These are phyloP conservation scores for Septoria petroselini DNA, from an alignment of 2,329 filamentous ascomycete genomes.

Conservation along the genomic window DNA sequence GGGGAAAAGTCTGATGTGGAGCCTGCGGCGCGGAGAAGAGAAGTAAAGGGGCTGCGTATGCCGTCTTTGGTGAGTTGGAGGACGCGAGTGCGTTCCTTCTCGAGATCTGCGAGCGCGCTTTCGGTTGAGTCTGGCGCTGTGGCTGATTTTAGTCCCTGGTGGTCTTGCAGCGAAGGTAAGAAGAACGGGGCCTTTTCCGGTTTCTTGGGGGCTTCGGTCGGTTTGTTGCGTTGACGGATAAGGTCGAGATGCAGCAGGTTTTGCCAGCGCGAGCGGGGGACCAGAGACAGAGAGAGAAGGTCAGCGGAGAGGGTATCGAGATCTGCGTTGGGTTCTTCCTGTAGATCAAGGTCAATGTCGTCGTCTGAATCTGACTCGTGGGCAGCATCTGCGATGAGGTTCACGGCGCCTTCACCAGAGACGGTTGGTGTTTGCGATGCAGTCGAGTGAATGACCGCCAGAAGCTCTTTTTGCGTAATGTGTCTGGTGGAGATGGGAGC, in stretches of 20 bases:
- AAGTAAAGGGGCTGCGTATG: constrained; percentile 42
- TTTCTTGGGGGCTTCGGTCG: constrained; percentile 82
- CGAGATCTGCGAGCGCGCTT: constrained; percentile 33
- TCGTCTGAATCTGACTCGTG: constrained; percentile 65
- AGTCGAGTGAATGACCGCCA: constrained; percentile 49
- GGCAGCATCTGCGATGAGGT: constrained; percentile 51
- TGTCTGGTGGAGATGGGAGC: constrained; percentile 82
- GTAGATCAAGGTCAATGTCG: constrained; percentile 52
- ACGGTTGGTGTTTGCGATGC: constrained; percentile 57
- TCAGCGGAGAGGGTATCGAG: constrained; percentile 61
- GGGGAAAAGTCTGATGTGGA: constrained; percentile 59
- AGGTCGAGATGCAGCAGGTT: constrained; percentile 87
- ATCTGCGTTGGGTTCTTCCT: constrained; percentile 50
- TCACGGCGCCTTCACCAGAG: constrained; percentile 77
- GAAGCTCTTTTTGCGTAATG: constrained; percentile 73
- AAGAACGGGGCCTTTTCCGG: constrained; percentile 97
- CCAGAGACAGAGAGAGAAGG: constrained; percentile 82
- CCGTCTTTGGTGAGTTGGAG: constrained; percentile 28
- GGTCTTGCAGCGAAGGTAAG: constrained; percentile 63
- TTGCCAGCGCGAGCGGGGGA: constrained; percentile 91
- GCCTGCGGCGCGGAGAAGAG: constrained; percentile 46
- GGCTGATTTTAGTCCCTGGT: constrained; percentile 16
- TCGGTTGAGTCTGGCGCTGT: constrained; percentile 20
- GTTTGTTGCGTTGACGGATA: constrained; percentile 89
- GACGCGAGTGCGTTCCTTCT: constrained; percentile 36